Evolutionary conservation across 2,329 filamentous ascomycete genomes (phyloP).

Genomic region (Trichoderma sp.): DNA sequence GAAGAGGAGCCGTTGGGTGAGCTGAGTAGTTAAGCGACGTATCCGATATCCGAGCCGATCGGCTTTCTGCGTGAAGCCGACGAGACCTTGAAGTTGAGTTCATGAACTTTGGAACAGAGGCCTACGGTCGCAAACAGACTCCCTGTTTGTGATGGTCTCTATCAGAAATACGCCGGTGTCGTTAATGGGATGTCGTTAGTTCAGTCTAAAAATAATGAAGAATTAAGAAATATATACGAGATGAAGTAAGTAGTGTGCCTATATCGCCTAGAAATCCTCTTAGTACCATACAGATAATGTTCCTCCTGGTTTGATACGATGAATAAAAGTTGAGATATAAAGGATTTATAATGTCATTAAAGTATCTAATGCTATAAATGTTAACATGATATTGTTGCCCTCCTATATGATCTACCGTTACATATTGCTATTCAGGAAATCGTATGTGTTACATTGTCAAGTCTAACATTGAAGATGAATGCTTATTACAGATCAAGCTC

Average conservation of each 20-base stretch:
- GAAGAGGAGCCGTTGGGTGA: not conserved
- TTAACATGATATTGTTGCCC: not conserved
- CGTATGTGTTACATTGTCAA: not conserved
- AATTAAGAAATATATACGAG: not conserved
- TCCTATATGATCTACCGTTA: not conserved
- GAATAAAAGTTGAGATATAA: not conserved
- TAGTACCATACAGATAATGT: not conserved
- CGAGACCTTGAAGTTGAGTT: not conserved
- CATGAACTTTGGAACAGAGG: not conserved
- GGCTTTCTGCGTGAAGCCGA: not conserved
- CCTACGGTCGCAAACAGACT: not conserved
- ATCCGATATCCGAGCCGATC: constrained; percentile 31
- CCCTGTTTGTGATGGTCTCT: not conserved
- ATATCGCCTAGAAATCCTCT: accelerated
- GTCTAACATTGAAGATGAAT: not conserved
- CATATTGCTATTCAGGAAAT: not conserved
- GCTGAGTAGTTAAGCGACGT: constrained; percentile 6
- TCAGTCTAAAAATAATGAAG: not conserved
- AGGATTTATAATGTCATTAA: not conserved
- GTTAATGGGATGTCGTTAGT: not conserved
- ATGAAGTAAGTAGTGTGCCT: too few species aligned
- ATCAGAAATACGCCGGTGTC: not conserved
- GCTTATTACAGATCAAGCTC: not conserved
- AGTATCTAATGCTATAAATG: not conserved
- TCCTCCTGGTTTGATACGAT: not conserved